phyloP scores from a whole-genome alignment of 106 monocot genomes.

The Dioscorea alata region DNA sequence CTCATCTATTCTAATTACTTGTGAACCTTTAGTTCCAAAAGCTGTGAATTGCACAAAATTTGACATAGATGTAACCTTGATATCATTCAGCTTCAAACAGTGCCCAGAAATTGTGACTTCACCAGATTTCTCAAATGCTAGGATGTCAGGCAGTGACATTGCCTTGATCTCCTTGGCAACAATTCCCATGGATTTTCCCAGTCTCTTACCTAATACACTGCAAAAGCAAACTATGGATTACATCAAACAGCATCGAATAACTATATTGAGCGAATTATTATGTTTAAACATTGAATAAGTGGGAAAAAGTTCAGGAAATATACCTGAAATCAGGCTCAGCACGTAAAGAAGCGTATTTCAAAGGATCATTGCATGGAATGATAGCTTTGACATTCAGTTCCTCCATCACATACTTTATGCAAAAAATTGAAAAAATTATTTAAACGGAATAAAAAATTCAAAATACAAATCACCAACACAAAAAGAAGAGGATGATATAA shows the following conservation, averaged over 20 bases:
- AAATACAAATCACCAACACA: no score
- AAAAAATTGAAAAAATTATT: background rate
- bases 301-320: background rate
- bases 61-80: constrained; percentile 51
- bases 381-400: constrained; percentile 94
- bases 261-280: background rate
- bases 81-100: constrained; percentile 60
- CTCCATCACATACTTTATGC: constrained; percentile 81
- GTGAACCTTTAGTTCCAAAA: background rate
- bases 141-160: constrained; percentile 79
- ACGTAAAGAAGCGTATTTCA: constrained; percentile 82
- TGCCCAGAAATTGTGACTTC: constrained; percentile 71
- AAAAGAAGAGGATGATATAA: background rate
- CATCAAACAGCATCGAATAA: background rate
- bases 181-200: constrained; percentile 83
- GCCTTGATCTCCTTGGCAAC: constrained; percentile 83
- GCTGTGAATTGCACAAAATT: no score
- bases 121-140: constrained; percentile 73
- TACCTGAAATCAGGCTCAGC: constrained; percentile 99
- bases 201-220: constrained; percentile 79
- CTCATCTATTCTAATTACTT: no score
- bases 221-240: constrained; percentile 4
- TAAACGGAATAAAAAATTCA: no score
- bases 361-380: constrained; percentile 84
- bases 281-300: background rate